Base-by-base conservation (phyloP, 257 asterid genomes). In the Solanum acaule region DNA sequence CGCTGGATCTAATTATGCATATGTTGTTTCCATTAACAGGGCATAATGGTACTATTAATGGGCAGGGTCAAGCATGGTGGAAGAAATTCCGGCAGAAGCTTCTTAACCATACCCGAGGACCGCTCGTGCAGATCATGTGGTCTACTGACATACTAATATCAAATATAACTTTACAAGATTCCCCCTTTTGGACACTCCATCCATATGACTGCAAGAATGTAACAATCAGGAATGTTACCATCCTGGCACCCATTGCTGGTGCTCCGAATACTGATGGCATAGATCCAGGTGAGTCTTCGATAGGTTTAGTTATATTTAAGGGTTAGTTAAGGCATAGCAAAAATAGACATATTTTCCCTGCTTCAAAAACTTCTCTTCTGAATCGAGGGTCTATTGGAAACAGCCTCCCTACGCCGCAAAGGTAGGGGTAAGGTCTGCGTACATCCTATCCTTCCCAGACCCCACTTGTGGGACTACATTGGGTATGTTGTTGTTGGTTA, bases 21-120 rank as follows among this genome's bases (percentile, higher is more conserved):
- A 49, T 82, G 86, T 49, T 82, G 42, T 10, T 82, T 15, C 46
- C n/a, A 14, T 22, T 70, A 86, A 71, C 92, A 92, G 94, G 94
- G 65, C 93, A 92, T 81, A 91, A 92, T 86, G 94, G 94, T 70
- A 92, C 94, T 71, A 92, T 91, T 29, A 90, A 92, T 82, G 94
- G 94, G 78, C 94, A 92, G 88, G 94, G 94, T 76, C 94, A 90
- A 88, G 86, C 94, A 34, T 92, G 93, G 94, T 92, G 94, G 94
- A 92, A 91, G 90, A 92, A 91, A 83, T 92, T 87, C 89, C 88
- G 91, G 71, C 92, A 89, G 78, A 92, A 91, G 84, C 89, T 90
- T 89, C 93, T 92, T 76, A 92, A 92, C 87, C 90, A 92, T 87
- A 91, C 94, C 18, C 89, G 94, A 78, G 94, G 94, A 27, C 93